Conservation (phyloP, 495 filamentous ascomycete species). For the Hyaloscypha bicolor region DNA sequence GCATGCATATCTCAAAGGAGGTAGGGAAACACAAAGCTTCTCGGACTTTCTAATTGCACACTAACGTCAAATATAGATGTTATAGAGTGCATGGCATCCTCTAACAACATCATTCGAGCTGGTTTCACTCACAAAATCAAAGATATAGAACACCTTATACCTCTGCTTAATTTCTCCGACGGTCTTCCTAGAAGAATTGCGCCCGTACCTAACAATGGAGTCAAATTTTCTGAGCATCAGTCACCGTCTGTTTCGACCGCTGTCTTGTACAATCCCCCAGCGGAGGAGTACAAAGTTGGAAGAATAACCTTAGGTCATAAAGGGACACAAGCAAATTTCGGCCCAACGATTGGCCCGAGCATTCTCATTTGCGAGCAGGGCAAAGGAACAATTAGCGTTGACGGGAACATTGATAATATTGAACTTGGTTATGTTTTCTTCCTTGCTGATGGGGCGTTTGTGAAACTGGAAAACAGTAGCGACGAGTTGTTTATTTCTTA, state of each 20-base stretch:
- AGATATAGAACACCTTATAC: background rate
- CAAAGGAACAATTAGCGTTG: background rate
- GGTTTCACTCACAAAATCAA: constrained; percentile 5
- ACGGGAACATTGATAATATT: background rate
- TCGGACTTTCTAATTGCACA: too few species aligned
- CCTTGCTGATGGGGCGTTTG: background rate
- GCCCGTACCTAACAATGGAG: background rate
- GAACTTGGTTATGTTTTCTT: background rate
- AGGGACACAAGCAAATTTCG: background rate
- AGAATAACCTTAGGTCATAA: background rate
- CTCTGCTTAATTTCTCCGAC: background rate
- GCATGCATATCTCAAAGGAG: constrained; percentile 6
- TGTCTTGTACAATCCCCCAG: background rate
- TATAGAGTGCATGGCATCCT: constrained; percentile 3
- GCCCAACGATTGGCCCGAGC: background rate
- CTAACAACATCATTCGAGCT: background rate
- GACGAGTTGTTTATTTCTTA: background rate
- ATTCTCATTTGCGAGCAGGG: background rate
- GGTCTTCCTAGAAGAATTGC: background rate
- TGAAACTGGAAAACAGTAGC: background rate
- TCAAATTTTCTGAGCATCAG: background rate
- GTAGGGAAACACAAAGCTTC: too few species aligned
- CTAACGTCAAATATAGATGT: too few species aligned
- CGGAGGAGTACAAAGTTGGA: background rate
- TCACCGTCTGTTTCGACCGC: background rate